A percentile compares a stretch with the other conserved stretches of the same genome.
phyloP scores from a whole-genome alignment of 2,329 filamentous ascomycete species.

The Lecanosticta acicola region DNA sequence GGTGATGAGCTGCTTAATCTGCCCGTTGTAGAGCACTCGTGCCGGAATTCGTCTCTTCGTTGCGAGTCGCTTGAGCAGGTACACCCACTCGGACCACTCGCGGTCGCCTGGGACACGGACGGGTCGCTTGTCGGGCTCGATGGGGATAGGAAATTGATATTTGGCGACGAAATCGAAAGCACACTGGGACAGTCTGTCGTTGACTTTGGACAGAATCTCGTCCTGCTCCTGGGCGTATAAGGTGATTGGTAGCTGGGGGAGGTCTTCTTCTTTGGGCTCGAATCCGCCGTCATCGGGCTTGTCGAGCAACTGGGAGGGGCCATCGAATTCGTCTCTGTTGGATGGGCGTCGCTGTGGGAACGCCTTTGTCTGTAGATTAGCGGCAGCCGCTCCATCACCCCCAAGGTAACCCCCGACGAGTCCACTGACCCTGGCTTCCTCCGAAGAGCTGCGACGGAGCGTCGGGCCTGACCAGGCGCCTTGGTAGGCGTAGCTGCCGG shows the following conservation, averaged over 20 bases:
- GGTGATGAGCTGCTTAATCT: slow-evolving; percentile 87
- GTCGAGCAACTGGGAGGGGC: slow-evolving; percentile 75
- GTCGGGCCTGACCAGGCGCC: slow-evolving; percentile 23
- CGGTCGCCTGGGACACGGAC: slow-evolving; percentile 69
- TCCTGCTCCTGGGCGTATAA: slow-evolving; percentile 80
- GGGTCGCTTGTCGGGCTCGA: slow-evolving; percentile 75
- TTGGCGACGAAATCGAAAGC: slow-evolving; percentile 87
- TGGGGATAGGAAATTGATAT: slow-evolving; percentile 82
- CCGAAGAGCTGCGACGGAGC: slow-evolving; percentile 28
- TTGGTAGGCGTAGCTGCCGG: slow-evolving; percentile 23
- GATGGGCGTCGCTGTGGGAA: slow-evolving; percentile 60
- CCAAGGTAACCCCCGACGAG: slow-evolving; percentile 20
- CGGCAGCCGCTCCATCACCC: slow-evolving; percentile 19
- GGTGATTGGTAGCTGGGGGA: slow-evolving; percentile 77
- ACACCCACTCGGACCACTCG: slow-evolving; percentile 91
- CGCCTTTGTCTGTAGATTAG: slow-evolving; percentile 23
- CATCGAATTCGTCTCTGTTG: slow-evolving; percentile 85
- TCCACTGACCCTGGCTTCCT: slow-evolving; percentile 22
- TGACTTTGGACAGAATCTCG: slow-evolving; percentile 70
- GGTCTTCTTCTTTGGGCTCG: slow-evolving; percentile 70
- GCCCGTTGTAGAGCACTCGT: slow-evolving; percentile 73
- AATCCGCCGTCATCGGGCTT: slow-evolving; percentile 65
- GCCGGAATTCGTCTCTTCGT: slow-evolving; percentile 82
- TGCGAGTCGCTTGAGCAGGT: slow-evolving; percentile 75
- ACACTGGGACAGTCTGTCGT: slow-evolving; percentile 77